These are phyloP conservation scores for Thymus quinquecostatus DNA, from an alignment of 257 asterid genomes.

Conservation along the genomic window DNA sequence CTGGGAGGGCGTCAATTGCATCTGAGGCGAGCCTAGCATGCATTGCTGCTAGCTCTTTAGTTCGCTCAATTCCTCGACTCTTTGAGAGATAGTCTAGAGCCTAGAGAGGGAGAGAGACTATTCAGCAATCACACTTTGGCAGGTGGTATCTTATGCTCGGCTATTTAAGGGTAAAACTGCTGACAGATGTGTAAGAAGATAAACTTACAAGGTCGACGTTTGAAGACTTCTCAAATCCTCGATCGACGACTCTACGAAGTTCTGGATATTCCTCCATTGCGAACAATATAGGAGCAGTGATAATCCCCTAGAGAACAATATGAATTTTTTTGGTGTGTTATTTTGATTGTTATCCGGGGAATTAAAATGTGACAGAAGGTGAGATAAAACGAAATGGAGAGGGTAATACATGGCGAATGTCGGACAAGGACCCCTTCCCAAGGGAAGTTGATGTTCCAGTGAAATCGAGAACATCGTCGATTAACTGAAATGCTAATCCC, in stretches of 20 bases:
- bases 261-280: slow-evolving; percentile 95
- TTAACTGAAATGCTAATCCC: slow-evolving; percentile 95
- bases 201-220: slow-evolving; percentile 80
- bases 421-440: slow-evolving; percentile 96
- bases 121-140: not conserved
- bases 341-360: not conserved
- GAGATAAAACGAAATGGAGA: not conserved
- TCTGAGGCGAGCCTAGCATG: slow-evolving; percentile 87
- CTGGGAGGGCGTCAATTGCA: slow-evolving; percentile 74
- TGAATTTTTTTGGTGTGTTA: slow-evolving; percentile 16
- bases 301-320: slow-evolving; percentile 59
- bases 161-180: not conserved
- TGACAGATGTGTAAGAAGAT: slow-evolving; percentile 4
- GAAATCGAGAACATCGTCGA: slow-evolving; percentile 94
- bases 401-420: slow-evolving; percentile 79
- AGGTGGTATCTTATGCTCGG: not conserved
- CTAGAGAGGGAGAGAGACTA: slow-evolving; percentile 33
- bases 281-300: slow-evolving; percentile 91
- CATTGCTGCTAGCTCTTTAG: slow-evolving; percentile 79
- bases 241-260: slow-evolving; percentile 61
- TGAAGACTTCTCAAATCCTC: slow-evolving; percentile 73
- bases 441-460: slow-evolving; percentile 90
- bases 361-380: not conserved
- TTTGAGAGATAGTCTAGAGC: slow-evolving; percentile 79
- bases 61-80: slow-evolving; percentile 81